phyloP scores from a whole-genome alignment of 208 protist species.

The Crithidia sp. region DNA sequence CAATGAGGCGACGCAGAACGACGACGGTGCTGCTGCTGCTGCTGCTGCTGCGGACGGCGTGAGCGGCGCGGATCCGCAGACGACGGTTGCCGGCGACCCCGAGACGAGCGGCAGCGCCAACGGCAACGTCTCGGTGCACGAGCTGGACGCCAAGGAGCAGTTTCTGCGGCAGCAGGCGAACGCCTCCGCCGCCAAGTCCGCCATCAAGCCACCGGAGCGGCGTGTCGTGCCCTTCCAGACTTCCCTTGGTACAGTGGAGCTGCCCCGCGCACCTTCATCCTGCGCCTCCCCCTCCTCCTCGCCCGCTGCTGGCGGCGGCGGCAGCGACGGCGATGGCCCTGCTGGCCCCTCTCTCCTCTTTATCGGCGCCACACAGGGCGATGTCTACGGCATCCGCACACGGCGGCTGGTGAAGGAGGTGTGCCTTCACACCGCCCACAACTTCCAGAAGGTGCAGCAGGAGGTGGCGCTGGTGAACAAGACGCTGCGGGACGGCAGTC shows the following conservation, averaged over 20 bases:
- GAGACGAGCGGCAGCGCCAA: too few species aligned
- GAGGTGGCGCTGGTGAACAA: conserved; percentile 44
- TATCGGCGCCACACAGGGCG: conserved; percentile 63
- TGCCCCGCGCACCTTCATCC: conserved; percentile 55
- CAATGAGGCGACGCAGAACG: not conserved
- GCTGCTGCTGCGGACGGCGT: not conserved
- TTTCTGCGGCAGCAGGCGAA: conserved; percentile 29
- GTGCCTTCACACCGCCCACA: conserved; percentile 51
- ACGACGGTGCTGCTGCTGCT: conserved; percentile 1
- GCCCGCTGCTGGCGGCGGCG: conserved; percentile 11
- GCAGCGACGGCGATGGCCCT: conserved; percentile 22
- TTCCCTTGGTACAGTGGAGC: conserved; percentile 64
- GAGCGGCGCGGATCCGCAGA: too few species aligned
- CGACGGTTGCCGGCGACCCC: too few species aligned
- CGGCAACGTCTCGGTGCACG: not conserved
- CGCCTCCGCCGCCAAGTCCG: conserved; percentile 46
- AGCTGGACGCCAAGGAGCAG: conserved; percentile 22
- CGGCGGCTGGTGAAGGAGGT: conserved; percentile 50
- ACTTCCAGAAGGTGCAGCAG: conserved; percentile 44
- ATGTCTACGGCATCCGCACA: conserved; percentile 67
- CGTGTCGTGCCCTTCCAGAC: conserved; percentile 40
- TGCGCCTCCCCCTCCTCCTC: conserved; percentile 23
- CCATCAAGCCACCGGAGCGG: conserved; percentile 56
- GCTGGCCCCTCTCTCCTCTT: conserved; percentile 42
- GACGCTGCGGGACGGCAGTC: conserved; percentile 44